phyloP scores from a whole-genome alignment of 331 rosid species.

The Ulmus americana region DNA sequence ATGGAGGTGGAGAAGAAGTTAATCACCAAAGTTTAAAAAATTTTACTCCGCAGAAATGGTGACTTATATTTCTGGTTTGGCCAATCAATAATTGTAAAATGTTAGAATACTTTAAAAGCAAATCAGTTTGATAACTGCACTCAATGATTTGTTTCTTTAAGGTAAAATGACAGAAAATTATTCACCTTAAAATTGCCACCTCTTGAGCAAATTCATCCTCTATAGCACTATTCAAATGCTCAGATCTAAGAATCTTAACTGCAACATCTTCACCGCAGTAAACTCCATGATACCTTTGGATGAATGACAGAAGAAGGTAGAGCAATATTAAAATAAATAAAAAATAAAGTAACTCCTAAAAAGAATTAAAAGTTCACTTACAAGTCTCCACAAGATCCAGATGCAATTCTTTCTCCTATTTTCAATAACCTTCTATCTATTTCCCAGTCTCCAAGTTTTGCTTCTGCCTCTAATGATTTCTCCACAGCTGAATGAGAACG shows the following conservation, averaged over 20 bases:
- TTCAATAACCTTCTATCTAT: conserved; percentile 80
- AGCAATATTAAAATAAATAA: conserved; percentile 1
- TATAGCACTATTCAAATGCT: conserved; percentile 67
- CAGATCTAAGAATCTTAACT: conserved; percentile 81
- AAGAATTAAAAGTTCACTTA: conserved; percentile 38
- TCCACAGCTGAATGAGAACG: conserved; percentile 53
- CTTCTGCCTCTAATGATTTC: conserved; percentile 45
- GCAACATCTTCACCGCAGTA: conserved; percentile 92
- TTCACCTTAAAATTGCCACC: conserved; percentile 81
- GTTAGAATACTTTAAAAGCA: neutral
- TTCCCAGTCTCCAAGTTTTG: conserved; percentile 76
- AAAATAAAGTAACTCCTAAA: neutral
- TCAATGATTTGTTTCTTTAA: neutral
- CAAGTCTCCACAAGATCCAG: conserved; percentile 99
- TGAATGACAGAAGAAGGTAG: conserved; percentile 17
- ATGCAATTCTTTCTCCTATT: conserved; percentile 85
- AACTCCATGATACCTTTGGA: conserved; percentile 68
- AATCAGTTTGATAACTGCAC: too few relatives aligned
- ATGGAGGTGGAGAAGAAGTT: neutral
- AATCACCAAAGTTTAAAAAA: neutral
- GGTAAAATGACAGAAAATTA: neutral
- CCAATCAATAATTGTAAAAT: neutral
- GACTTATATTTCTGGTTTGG: neutral
- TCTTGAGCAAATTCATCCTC: conserved; percentile 97
- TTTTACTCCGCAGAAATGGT: neutral